Evolutionary conservation across 495 filamentous ascomycete genomes (phyloP), one percentile per base, ranked within the genome.

Genomic region (Penicillium goetzii): DNA sequence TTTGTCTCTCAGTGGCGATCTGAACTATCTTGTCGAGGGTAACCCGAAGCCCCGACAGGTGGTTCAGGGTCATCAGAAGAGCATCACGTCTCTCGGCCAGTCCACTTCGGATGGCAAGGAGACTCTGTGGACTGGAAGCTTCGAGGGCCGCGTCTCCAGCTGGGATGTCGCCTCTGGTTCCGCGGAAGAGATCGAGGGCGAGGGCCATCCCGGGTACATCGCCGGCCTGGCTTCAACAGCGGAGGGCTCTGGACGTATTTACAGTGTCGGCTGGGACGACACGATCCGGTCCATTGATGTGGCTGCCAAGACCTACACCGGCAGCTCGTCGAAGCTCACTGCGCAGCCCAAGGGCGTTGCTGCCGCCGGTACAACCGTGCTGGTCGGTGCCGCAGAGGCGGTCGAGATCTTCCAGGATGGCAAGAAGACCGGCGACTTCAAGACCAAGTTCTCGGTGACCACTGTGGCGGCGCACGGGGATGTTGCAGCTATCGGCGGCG

Each of bases 221-320:
- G 85, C 90, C 10, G 90, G 89, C 26, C 87, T 99, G 56, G 76
- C 90, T 3, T 76, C 88, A 0, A 82, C 84, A 17, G 59, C 76
- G 3, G 76, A 80, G 57, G 81, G 84, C 11, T 67, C 74, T 6
- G 83, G 86, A 32, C 80, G 86, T 61, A 85, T 92, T 32, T 92
- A 91, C 78, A 95, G 90, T 76, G 90, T 93, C 17, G 93, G 87
- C 68, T 98, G 95, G 95, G 95, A 99, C 74, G 95, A 99, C 74
- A 93, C 91, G 6, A 85, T 97, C 40, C 90, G 93, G 60, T 88
- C 85, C 41, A 83, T 96, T 62, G 90, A 95, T 65, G 65, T 78
- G 51, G 76, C 79, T 0, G 82, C 83, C 43, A 81, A 81, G 61
- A 86, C 82, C 8, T 91, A 89, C 72, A 84, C 80, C 33, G 85